Evolutionary conservation across 2,329 filamentous ascomycete species (phyloP), one percentile per base, ranked within the genome.

Genomic region (Bipolaris cookei): DNA sequence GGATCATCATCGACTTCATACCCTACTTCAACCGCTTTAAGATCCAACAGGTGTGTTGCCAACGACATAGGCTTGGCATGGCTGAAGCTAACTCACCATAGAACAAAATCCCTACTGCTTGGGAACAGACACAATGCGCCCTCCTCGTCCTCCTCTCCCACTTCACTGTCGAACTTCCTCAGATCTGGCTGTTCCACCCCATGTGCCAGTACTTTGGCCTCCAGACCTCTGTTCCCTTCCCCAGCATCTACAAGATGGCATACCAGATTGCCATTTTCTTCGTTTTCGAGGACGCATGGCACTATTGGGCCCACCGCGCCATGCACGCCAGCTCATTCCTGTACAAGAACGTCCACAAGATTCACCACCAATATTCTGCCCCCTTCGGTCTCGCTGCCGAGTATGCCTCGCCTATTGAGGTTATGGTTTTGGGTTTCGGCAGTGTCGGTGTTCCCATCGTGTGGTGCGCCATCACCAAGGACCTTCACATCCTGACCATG

Each of bases 171-270:
- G 95, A 99, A 80, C 86, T 99, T 35, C 95, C 95, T 61, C 95
- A 98, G 80, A 98, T 98, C 78, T 98, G 94, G 94, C 86, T 98
- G 70, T 99, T 99, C 86, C 95, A 99, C 82, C 95, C 95, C 28
- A 87, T 97, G 83, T 94, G 94, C 56, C 91, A 93, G 75, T 96
- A 87, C 80, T 93, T 92, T 76, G 95, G 95, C 70, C 89, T 99
- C 79, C 84, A 88, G 57, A 97, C 91, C 65, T 86, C 87, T 61
- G 91, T 97, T 46, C 95, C 94, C 8, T 99, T 99, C 83, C 95
- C 95, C 32, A 83, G 90, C 11, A 71, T 89, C 66, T 90, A 85
- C 80, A 97, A 88, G 72, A 98, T 99, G 84, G 90, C 89, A 64
- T 87, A 90, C 76, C 95, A 99, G 72, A 94, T 99, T 67, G 86